A percentile compares a stretch with the other conserved stretches of the same genome.
These are phyloP conservation scores for Sporothrix humicola DNA, from an alignment of 2,329 filamentous ascomycete genomes.

Conservation along the genomic window DNA sequence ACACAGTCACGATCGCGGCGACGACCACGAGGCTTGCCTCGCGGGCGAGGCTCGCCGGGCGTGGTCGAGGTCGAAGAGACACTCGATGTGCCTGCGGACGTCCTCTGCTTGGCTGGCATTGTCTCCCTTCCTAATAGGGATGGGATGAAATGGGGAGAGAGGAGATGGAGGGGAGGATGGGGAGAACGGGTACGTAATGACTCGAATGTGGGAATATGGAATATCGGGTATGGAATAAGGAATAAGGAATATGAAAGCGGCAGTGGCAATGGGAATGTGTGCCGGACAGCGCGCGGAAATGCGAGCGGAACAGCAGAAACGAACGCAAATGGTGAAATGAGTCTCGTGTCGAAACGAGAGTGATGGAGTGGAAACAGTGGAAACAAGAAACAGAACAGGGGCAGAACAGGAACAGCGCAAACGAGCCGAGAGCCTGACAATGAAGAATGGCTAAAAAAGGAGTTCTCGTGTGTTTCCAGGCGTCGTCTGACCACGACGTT, in stretches of 20 bases:
- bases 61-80: not conserved
- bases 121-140: not conserved
- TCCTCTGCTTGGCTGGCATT: conserved; percentile 13
- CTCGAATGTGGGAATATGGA: not conserved
- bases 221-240: not conserved
- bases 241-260: not conserved
- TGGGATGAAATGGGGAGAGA: not conserved
- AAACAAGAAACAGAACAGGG: too few species aligned
- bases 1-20: conserved; percentile 38
- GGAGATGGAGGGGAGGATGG: not conserved
- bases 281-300: not conserved
- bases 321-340: not conserved
- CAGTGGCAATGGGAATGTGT: too few species aligned
- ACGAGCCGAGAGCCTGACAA: not conserved
- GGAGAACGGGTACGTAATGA: not conserved
- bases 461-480: not conserved
- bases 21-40: conserved; percentile 37
- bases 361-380: not conserved
- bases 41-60: conserved; percentile 17
- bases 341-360: not conserved
- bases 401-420: too few species aligned
- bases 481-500: not conserved
- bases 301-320: not conserved
- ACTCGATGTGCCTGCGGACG: not conserved
- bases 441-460: not conserved